phyloP scores from a whole-genome alignment of 306 rosid genomes.

The Dryas octopetala region DNA sequence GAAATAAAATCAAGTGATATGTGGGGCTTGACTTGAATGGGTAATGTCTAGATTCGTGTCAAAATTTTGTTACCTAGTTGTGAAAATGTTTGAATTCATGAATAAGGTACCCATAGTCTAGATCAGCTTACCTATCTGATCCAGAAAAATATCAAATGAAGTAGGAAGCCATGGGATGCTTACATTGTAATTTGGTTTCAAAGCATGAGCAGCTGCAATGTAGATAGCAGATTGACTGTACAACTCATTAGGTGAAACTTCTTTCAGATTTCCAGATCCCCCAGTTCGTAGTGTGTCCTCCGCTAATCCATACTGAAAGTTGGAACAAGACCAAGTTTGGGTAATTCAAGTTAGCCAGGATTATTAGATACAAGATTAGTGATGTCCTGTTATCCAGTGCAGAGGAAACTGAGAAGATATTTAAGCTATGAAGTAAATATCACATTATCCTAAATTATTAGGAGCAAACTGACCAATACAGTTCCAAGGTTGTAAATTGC shows the following conservation, averaged over 20 bases:
- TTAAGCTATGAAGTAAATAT: not conserved
- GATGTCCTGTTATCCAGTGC: conserved; percentile 3
- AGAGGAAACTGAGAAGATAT: conserved; percentile 6
- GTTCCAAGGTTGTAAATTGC: conserved; percentile 99
- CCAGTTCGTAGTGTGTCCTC: conserved; percentile 98
- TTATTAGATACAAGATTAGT: conserved; percentile 20
- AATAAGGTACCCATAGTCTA: not conserved
- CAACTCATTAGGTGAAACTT: conserved; percentile 85
- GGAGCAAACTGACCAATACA: conserved; percentile 75
- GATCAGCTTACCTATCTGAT: not conserved
- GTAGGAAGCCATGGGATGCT: conserved; percentile 27
- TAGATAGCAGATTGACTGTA: conserved; percentile 99
- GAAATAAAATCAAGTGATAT: not conserved
- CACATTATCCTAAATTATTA: conserved; percentile 17
- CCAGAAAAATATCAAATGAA: not conserved
- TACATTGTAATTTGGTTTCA: conserved; percentile 93
- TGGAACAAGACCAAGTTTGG: conserved; percentile 17
- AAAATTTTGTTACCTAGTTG: not conserved
- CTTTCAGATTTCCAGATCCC: conserved; percentile 58
- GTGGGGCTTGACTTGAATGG: not conserved
- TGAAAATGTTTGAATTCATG: not conserved
- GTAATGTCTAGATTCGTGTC: not conserved
- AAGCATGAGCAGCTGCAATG: conserved; percentile 98
- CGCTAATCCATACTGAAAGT: conserved; percentile 89
- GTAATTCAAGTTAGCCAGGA: conserved; percentile 10